Evolutionary conservation across 805 yeast species (phyloP).

Genomic region (Candida ascalaphidarum): DNA sequence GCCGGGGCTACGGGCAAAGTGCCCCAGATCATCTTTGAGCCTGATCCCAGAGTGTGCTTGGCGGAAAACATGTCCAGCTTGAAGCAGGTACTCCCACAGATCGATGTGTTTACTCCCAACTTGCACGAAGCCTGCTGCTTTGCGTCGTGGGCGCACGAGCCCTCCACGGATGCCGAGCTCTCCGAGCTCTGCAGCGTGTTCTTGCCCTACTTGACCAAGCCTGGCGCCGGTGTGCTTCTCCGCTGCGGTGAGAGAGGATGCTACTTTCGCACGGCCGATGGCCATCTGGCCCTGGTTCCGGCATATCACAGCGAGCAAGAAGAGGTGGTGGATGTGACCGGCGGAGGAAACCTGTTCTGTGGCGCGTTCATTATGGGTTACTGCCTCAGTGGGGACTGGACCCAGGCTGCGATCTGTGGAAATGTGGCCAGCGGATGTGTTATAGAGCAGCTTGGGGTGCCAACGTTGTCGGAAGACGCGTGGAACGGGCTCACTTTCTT

Average conservation of each 20-base stretch:
- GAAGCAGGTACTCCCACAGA: conserved; percentile 27
- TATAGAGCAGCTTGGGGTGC: conserved; percentile 78
- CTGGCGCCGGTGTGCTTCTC: conserved; percentile 45
- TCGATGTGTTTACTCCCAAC: conserved; percentile 74
- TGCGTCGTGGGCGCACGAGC: conserved; percentile 42
- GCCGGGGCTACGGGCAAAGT: conserved; percentile 5
- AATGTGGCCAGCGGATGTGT: conserved; percentile 72
- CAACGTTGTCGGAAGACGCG: conserved; percentile 25
- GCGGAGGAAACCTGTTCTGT: conserved; percentile 38
- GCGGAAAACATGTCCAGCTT: conserved; percentile 34
- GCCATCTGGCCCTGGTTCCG: conserved; percentile 43
- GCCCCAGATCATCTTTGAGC: conserved; percentile 71
- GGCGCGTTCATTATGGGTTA: conserved; percentile 47
- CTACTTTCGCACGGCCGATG: conserved; percentile 27
- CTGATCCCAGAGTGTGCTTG: conserved; percentile 68
- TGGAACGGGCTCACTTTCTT: conserved; percentile 56
- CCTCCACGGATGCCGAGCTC: conserved; percentile 22
- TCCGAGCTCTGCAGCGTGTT: conserved; percentile 15
- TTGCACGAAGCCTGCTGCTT: conserved; percentile 72
- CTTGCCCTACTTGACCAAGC: conserved; percentile 25
- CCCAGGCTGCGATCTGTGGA: conserved; percentile 55
- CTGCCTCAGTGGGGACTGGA: conserved; percentile 40
- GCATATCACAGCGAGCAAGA: conserved; percentile 55
- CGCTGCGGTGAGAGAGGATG: conserved; percentile 78
- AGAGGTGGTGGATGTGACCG: conserved; percentile 33